Evolutionary conservation across 306 rosid species (phyloP), one percentile per base, ranked within the genome.

Genomic region (Benincasa hispida): DNA sequence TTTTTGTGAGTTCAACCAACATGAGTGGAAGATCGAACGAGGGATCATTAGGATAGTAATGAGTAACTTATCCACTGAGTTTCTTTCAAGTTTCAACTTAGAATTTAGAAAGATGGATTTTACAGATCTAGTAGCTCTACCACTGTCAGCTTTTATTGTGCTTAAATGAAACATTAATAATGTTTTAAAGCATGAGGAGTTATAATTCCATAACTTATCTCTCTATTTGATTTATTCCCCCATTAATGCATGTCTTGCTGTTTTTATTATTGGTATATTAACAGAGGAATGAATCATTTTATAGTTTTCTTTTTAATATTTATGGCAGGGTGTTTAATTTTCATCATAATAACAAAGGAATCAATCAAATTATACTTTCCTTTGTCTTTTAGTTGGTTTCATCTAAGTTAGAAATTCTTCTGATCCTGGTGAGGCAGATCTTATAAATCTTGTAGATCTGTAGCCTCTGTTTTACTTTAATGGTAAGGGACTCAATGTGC

Each of bases 381-480:
- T 0, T 27, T 59, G 13, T 59, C 37, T 27, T 59, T 59, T 59
- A 5, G 35, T 59, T 13, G 66, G 66, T 59, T 59, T 59, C 37
- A 60, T 60, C 11, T 11, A 30, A 28, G 21, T 60, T 60, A 14
- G 39, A 60, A 27, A 60, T 30, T 60, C 41, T 27, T 28, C 67
- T 60, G 67, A 28, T 60, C 56, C 35, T 68, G 30, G 73, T 39
- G 73, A 37, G 67, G 15, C 54, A 93, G 19, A 63, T 34, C 27
- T n/a, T 68, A 41, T 12, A 41, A 65, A 22, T 67, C 32, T 67
- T 9, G 74, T 41, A 41, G 54, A 21, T 34, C 30, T 37, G 8
- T 10, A 63, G 22, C n/a, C 48, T 63, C 48, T 39, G 51, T 35
- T 67, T 41, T 67, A 34, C 18, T 67, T 39, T 12, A 21, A 67